Percentiles rank a stretch among this genome's conserved stretches.
phyloP scores from a whole-genome alignment of 306 rosid species.

The Sicyos baderoa region DNA sequence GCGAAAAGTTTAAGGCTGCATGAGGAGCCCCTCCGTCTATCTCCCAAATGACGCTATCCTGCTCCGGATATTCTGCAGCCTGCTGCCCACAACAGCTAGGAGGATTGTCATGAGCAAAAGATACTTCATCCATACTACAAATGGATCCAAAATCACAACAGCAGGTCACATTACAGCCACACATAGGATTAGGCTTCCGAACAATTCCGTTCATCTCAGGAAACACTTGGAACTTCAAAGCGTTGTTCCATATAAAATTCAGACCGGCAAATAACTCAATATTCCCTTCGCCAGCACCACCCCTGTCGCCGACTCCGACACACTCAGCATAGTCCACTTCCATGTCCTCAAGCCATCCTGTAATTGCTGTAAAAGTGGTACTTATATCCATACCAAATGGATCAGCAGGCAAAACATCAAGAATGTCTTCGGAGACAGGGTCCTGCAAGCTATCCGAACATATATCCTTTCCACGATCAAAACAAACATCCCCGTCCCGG shows the following conservation, averaged over 20 bases:
- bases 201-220: constrained; percentile 30
- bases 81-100: constrained; percentile 15
- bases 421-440: constrained; percentile 52
- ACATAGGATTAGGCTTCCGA: constrained; percentile 18
- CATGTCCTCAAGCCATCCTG: constrained; percentile 80
- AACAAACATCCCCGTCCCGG: constrained; percentile 35
- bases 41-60: constrained; percentile 13
- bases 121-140: constrained; percentile 17
- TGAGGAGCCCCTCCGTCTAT: constrained; percentile 41
- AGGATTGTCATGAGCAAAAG: not conserved
- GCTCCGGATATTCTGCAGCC: constrained; percentile 18
- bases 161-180: constrained; percentile 27
- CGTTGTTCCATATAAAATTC: constrained; percentile 54
- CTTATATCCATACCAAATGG: constrained; percentile 77
- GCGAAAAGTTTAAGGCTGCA: constrained; percentile 41
- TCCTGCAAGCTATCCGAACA: constrained; percentile 40
- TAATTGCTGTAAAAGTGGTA: constrained; percentile 63
- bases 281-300: constrained; percentile 29
- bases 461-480: constrained; percentile 43
- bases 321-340: constrained; percentile 53
- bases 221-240: constrained; percentile 48
- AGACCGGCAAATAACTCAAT: constrained; percentile 52
- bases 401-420: constrained; percentile 84
- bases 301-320: constrained; percentile 33
- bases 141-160: constrained; percentile 30